Evolutionary conservation across 176 grass and related monocot species (phyloP).

Genomic region (Oryza brachyantha): DNA sequence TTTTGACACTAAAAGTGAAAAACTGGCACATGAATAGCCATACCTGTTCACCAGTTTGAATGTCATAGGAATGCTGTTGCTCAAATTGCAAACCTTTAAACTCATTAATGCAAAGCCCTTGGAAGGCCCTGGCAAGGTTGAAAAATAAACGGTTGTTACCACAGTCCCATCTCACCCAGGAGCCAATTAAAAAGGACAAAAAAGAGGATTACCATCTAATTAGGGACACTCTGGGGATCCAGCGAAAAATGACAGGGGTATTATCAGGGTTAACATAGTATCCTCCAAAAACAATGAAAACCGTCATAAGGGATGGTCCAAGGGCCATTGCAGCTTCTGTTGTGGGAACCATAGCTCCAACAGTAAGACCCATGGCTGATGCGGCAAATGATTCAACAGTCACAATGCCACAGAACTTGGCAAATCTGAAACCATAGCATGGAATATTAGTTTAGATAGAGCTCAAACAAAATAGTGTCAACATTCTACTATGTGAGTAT

Average conservation of each 20-base stretch:
- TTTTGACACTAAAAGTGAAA: not conserved
- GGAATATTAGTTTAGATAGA: not conserved
- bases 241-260: slow-evolving; percentile 79
- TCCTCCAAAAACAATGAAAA: slow-evolving; percentile 97
- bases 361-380: slow-evolving; percentile 93
- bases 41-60: slow-evolving; percentile 96
- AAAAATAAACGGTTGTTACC: not conserved
- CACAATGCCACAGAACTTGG: slow-evolving; percentile 89
- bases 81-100: slow-evolving; percentile 91
- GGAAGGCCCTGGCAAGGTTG: slow-evolving; percentile 98
- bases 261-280: slow-evolving; percentile 96
- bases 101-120: slow-evolving; percentile 94
- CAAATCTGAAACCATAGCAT: slow-evolving; percentile 51
- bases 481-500: not conserved
- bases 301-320: slow-evolving; percentile 94
- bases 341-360: slow-evolving; percentile 93
- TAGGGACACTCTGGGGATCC: slow-evolving; percentile 82
- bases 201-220: slow-evolving; percentile 81
- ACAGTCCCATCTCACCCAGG: not conserved
- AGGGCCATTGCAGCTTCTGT: slow-evolving; percentile 94
- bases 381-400: slow-evolving; percentile 92
- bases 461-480: not conserved
- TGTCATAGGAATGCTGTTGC: slow-evolving; percentile 73
- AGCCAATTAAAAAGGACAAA: not conserved
- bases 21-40: not conserved